Evolutionary conservation across 768 basidiomycete species (phyloP).

Genomic region (Podaxis sp.): DNA sequence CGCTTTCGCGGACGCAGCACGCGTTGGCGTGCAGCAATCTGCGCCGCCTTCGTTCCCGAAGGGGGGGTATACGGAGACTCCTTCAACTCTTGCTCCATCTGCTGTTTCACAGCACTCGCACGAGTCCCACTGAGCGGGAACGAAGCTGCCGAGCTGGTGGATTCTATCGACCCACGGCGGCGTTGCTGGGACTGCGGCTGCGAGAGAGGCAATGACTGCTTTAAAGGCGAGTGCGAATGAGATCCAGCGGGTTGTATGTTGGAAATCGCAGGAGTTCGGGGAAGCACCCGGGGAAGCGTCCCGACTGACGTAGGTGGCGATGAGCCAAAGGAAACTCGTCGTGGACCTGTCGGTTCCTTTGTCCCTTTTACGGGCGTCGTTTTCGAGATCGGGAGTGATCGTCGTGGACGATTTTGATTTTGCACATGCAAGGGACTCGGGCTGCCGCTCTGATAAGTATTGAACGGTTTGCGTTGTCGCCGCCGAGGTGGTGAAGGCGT

Average conservation of each 20-base stretch:
- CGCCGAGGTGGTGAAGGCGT: background rate
- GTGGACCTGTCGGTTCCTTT: background rate
- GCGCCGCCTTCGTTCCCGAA: slow-evolving; percentile 33
- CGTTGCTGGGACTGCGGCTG: background rate
- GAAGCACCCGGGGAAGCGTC: background rate
- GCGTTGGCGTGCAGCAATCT: slow-evolving; percentile 6
- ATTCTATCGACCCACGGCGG: background rate
- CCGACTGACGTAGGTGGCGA: background rate
- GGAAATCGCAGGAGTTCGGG: background rate
- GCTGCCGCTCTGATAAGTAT: background rate
- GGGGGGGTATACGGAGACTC: slow-evolving; percentile 35
- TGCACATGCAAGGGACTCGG: background rate
- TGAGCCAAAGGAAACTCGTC: background rate
- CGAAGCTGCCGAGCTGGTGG: slow-evolving; percentile 24
- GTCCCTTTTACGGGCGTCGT: background rate
- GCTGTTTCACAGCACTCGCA: slow-evolving; percentile 35
- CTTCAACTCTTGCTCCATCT: slow-evolving; percentile 29
- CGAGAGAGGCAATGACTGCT: background rate
- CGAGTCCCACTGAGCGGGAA: slow-evolving; percentile 37
- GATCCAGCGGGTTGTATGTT: background rate
- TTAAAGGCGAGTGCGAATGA: background rate
- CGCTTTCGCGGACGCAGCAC: background rate
- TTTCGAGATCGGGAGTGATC: background rate
- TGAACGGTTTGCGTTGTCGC: background rate
- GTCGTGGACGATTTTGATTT: background rate